Conservation (phyloP, 192 early-diverging fungal species). For the Kappamyces sp. region DNA sequence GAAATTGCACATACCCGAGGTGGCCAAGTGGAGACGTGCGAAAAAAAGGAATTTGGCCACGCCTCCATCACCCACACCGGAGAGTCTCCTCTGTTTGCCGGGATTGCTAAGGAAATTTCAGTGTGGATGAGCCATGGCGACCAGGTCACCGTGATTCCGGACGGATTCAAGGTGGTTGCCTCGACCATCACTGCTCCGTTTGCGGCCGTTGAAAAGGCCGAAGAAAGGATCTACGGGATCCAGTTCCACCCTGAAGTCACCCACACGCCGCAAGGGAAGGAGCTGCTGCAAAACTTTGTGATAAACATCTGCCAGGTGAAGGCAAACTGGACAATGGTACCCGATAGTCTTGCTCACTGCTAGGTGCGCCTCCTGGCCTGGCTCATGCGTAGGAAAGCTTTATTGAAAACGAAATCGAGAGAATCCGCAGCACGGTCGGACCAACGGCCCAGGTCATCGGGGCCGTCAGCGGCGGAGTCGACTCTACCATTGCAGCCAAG, state of each 20-base stretch:
- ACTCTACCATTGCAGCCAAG: constrained; percentile 92
- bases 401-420: constrained; percentile 95
- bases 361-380: not conserved
- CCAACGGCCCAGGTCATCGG: constrained; percentile 90
- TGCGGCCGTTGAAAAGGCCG: constrained; percentile 77
- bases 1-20: constrained; percentile 87
- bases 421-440: constrained; percentile 87
- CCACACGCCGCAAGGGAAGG: constrained; percentile 82
- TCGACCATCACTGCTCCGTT: constrained; percentile 83
- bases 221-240: constrained; percentile 84
- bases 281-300: constrained; percentile 91
- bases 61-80: constrained; percentile 67
- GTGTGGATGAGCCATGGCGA: constrained; percentile 99
- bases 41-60: constrained; percentile 94
- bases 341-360: not conserved
- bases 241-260: constrained; percentile 99
- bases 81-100: constrained; percentile 66
- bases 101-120: constrained; percentile 53
- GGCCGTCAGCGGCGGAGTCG: constrained; percentile 95
- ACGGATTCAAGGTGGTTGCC: constrained; percentile 79
- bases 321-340: constrained; percentile 91
- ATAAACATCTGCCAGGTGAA: constrained; percentile 74
- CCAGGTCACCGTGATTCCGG: constrained; percentile 75
- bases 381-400: constrained; percentile 52
- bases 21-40: constrained; percentile 80